A percentile compares a stretch with the other conserved stretches of the same genome.
Evolutionary conservation across 768 basidiomycete species (phyloP).

Genomic region (Suillus alpinus): DNA sequence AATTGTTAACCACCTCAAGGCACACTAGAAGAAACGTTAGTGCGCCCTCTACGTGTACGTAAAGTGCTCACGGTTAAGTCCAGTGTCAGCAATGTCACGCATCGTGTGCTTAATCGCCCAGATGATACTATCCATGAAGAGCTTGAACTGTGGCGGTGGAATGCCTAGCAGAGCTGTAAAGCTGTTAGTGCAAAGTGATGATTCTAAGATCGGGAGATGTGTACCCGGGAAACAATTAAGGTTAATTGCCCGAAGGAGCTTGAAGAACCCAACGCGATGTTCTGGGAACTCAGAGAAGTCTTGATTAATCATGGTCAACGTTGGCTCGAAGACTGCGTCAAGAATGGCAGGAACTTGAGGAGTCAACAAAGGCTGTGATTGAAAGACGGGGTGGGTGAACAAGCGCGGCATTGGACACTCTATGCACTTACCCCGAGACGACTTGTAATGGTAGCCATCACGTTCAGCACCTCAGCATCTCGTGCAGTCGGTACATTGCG

Average conservation of each 20-base stretch:
- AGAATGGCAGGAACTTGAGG: constrained; percentile 94
- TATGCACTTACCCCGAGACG: constrained; percentile 74
- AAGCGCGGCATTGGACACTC: not conserved
- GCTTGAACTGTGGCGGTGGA: constrained; percentile 91
- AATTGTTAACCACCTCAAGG: constrained; percentile 93
- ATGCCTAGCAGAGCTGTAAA: constrained; percentile 73
- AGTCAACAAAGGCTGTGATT: constrained; percentile 69
- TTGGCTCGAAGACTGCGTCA: constrained; percentile 96
- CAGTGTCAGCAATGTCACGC: constrained; percentile 95
- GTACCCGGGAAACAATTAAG: constrained; percentile 91
- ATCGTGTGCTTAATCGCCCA: constrained; percentile 99
- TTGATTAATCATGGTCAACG: constrained; percentile 98
- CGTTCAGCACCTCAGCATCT: constrained; percentile 95
- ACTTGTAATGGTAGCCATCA: constrained; percentile 91
- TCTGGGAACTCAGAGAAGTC: constrained; percentile 99
- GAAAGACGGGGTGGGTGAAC: constrained; percentile 9
- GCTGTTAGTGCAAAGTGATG: constrained; percentile 1
- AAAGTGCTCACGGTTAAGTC: constrained; percentile 58
- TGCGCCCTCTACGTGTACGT: constrained; percentile 1
- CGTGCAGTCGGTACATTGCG: constrained; percentile 90
- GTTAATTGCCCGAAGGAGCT: constrained; percentile 90
- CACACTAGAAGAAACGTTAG: constrained; percentile 55
- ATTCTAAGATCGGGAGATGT: constrained; percentile 2
- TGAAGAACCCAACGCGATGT: constrained; percentile 96
- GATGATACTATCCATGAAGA: constrained; percentile 96